These are phyloP conservation scores for Leavenworthia alabamica DNA, from an alignment of 345 rosid genomes.

Conservation along the genomic window DNA sequence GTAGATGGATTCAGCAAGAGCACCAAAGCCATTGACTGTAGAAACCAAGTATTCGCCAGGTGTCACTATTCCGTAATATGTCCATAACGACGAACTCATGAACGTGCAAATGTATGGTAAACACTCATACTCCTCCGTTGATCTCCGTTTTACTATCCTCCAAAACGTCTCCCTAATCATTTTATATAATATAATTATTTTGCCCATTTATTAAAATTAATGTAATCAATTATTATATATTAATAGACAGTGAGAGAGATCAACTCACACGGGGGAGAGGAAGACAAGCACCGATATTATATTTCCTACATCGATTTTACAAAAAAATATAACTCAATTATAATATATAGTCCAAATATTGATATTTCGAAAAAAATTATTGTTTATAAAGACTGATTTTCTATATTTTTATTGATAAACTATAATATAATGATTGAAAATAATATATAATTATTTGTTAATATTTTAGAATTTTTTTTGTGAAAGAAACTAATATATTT, in stretches of 20 bases:
- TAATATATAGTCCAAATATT: no score
- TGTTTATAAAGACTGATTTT: no score
- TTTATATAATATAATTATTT: background rate
- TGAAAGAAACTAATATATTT: no score
- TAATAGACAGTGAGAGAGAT: background rate
- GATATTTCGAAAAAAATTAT: no score
- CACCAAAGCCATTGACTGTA: conserved; percentile 74
- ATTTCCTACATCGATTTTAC: conserved; percentile 47
- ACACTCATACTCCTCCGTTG: conserved; percentile 66
- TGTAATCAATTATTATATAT: background rate
- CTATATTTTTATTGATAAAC: no score
- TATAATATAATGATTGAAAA: no score
- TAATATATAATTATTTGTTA: no score
- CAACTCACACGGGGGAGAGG: conserved; percentile 69
- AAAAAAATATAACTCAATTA: no score
- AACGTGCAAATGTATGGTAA: conserved; percentile 70
- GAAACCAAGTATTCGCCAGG: conserved; percentile 64
- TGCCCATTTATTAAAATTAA: background rate
- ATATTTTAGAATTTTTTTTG: no score
- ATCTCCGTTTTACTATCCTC: conserved; percentile 41
- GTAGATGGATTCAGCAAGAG: conserved; percentile 45
- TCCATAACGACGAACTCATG: conserved; percentile 61
- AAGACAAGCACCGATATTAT: conserved; percentile 63
- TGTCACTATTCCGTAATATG: conserved; percentile 64
- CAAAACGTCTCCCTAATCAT: conserved; percentile 43